These are phyloP conservation scores for Teunomyces barrocoloradensis DNA, from an alignment of 805 yeast genomes.

Conservation along the genomic window DNA sequence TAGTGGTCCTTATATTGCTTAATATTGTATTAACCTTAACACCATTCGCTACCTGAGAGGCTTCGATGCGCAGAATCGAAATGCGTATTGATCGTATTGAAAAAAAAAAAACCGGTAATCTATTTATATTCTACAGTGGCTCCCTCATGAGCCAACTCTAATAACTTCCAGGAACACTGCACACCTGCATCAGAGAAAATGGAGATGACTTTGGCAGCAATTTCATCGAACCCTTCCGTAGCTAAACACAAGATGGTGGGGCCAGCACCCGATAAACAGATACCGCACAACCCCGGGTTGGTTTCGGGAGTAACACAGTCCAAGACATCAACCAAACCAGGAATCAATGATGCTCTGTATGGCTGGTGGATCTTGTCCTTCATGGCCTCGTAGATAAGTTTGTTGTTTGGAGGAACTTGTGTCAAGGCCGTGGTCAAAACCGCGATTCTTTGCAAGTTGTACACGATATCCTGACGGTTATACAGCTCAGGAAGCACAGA, in stretches of 20 bases:
- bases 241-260: conserved; percentile 96
- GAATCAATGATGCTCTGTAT: conserved; percentile 87
- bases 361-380: conserved; percentile 97
- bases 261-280: conserved; percentile 96
- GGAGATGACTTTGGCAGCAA: conserved; percentile 71
- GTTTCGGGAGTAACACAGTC: conserved; percentile 75
- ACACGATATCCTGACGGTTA: conserved; percentile 77
- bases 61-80: too few species aligned
- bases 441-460: conserved; percentile 90
- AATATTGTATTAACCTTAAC: too few species aligned
- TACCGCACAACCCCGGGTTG: conserved; percentile 85
- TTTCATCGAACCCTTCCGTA: conserved; percentile 78
- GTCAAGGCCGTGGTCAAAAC: conserved; percentile 90
- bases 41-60: too few species aligned
- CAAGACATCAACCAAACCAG: conserved; percentile 83
- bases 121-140: conserved; percentile 48
- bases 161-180: conserved; percentile 75
- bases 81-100: background rate
- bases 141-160: conserved; percentile 87
- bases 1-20: too few species aligned
- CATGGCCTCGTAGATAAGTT: conserved; percentile 89
- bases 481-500: conserved; percentile 84
- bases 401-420: conserved; percentile 76
- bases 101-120: background rate
- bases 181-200: conserved; percentile 68